Evolutionary conservation across 176 grass and related monocot genomes (phyloP).

Genomic region (Phoenix dactylifera): DNA sequence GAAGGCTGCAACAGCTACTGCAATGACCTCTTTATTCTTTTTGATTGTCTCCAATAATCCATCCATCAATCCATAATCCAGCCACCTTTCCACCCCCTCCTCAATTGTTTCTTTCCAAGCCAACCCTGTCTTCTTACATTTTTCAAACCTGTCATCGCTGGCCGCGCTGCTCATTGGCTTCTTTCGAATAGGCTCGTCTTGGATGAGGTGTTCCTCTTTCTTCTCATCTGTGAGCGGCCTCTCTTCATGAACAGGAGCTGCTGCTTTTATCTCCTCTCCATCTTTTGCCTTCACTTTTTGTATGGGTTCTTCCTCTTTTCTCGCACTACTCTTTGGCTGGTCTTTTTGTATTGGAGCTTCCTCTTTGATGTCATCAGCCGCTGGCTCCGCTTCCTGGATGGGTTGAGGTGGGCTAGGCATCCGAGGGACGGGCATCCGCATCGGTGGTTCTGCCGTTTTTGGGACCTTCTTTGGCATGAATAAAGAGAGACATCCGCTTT

Average conservation of each 20-base stretch:
- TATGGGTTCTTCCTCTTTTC: slow-evolving; percentile 3
- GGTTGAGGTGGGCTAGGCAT: not conserved
- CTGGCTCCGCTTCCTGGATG: slow-evolving; percentile 7
- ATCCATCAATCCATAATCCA: slow-evolving; percentile 14
- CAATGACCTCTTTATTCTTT: slow-evolving; percentile 27
- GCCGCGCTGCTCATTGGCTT: not conserved
- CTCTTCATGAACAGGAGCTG: not conserved
- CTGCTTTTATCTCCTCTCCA: slow-evolving; percentile 6
- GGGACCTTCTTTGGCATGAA: slow-evolving; percentile 25
- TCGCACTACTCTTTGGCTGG: not conserved
- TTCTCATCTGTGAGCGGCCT: not conserved
- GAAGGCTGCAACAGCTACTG: slow-evolving; percentile 26
- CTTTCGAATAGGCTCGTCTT: not conserved
- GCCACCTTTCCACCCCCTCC: slow-evolving; percentile 14
- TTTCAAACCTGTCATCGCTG: not conserved
- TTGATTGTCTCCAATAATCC: slow-evolving; percentile 18
- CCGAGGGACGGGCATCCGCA: no score
- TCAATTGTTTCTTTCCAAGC: slow-evolving; percentile 21
- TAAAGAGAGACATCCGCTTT: slow-evolving; percentile 28
- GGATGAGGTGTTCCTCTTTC: not conserved
- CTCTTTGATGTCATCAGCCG: not conserved
- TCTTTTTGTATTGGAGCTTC: not conserved
- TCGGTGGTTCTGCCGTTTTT: not conserved
- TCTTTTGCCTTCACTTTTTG: not conserved
- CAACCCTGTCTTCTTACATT: not conserved